phyloP scores from a whole-genome alignment of 2,329 filamentous ascomycete species.

The Ophiocordyceps australis region DNA sequence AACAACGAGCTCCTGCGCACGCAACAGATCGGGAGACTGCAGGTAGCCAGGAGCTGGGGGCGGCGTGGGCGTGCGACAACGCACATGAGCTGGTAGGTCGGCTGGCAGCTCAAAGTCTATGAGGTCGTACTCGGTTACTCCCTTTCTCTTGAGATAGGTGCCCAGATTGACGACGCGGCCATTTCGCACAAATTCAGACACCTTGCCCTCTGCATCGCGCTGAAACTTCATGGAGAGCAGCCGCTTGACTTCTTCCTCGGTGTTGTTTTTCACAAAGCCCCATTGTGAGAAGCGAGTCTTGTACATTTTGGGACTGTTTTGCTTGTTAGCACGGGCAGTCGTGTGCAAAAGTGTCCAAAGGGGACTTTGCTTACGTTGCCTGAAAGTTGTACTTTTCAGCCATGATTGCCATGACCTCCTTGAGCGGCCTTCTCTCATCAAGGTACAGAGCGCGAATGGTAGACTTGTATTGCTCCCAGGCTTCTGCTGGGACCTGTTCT shows the following conservation, averaged over 20 bases:
- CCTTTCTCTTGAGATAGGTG: constrained; percentile 32
- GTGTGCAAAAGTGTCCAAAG: not conserved
- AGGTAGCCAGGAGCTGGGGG: constrained; percentile 22
- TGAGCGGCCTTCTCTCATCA: constrained; percentile 29
- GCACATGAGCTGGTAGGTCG: constrained; percentile 22
- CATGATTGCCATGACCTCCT: constrained; percentile 33
- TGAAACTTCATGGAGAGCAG: constrained; percentile 32
- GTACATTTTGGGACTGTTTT: constrained; percentile 30
- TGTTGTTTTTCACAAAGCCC: constrained; percentile 37
- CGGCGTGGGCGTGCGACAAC: constrained; percentile 25
- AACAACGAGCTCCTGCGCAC: constrained; percentile 23
- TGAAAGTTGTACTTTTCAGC: constrained; percentile 27
- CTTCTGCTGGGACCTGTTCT: constrained; percentile 24
- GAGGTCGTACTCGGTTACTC: constrained; percentile 32
- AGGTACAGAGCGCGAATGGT: constrained; percentile 26
- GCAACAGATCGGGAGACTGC: constrained; percentile 21
- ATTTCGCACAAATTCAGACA: constrained; percentile 32
- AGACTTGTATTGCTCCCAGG: constrained; percentile 27
- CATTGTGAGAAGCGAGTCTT: constrained; percentile 36
- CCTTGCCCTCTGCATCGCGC: constrained; percentile 31
- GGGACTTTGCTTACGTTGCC: constrained; percentile 21
- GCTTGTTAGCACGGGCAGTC: constrained; percentile 4
- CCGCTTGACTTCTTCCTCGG: constrained; percentile 31
- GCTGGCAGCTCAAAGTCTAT: constrained; percentile 24
- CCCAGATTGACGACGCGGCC: constrained; percentile 31